phyloP scores from a whole-genome alignment of 2,329 filamentous ascomycete species.

The Tolypocladium capitatum region DNA sequence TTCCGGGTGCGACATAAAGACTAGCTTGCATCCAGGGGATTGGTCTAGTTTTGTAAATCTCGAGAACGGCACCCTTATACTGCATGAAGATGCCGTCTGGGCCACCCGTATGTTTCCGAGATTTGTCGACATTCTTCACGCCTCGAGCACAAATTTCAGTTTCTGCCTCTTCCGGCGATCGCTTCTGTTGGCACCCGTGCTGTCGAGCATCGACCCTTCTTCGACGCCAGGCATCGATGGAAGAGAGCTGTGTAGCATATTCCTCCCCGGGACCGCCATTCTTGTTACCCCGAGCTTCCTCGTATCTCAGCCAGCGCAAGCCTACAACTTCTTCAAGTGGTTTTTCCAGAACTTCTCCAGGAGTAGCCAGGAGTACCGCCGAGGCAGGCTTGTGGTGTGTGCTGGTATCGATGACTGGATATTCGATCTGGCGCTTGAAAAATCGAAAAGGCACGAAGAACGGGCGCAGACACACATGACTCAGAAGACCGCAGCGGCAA shows the following conservation, averaged over 20 bases:
- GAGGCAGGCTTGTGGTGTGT: slow-evolving; percentile 16
- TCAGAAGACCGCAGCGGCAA: not conserved
- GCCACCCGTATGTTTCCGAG: slow-evolving; percentile 25
- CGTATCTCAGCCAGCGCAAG: slow-evolving; percentile 21
- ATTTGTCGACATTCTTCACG: slow-evolving; percentile 20
- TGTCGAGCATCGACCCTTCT: slow-evolving; percentile 4
- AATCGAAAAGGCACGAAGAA: slow-evolving; percentile 1
- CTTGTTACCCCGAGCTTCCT: slow-evolving; percentile 30
- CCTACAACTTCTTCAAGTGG: slow-evolving; percentile 23
- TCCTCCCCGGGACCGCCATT: slow-evolving; percentile 18
- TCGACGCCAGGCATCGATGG: slow-evolving; percentile 5
- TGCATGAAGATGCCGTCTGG: slow-evolving; percentile 30
- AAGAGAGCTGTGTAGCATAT: slow-evolving; percentile 15
- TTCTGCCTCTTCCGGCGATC: slow-evolving; percentile 29
- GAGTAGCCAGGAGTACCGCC: slow-evolving; percentile 2
- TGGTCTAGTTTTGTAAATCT: slow-evolving; percentile 31
- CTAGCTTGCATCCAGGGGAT: slow-evolving; percentile 26
- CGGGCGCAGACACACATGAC: not conserved
- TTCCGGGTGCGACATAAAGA: slow-evolving; percentile 27
- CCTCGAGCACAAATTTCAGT: slow-evolving; percentile 11
- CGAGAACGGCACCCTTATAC: slow-evolving; percentile 21
- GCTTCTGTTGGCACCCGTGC: slow-evolving; percentile 7
- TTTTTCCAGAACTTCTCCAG: slow-evolving; percentile 13
- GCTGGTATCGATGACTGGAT: slow-evolving; percentile 17
- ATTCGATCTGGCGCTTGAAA: slow-evolving; percentile 12